Conservation (phyloP, 163 green algal species). For the Trebouxia gelatinosa region DNA sequence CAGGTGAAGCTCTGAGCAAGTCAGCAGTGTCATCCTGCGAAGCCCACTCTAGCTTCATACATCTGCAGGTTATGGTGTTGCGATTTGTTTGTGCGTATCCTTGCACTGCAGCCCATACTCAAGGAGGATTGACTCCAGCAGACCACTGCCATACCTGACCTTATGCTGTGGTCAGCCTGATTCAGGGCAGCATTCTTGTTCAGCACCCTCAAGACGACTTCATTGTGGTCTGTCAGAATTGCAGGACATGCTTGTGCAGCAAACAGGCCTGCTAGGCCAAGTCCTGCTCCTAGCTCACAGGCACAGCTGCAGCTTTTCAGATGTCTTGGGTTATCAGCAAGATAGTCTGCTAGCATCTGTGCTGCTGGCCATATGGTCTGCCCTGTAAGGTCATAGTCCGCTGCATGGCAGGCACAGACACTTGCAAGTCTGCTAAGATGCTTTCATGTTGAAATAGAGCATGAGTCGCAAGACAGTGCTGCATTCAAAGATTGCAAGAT, state of each 20-base stretch:
- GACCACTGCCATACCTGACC: not conserved
- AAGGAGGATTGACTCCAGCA: too few relatives aligned
- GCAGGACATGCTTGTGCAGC: conserved; percentile 21
- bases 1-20: not conserved
- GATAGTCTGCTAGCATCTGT: conserved; percentile 29
- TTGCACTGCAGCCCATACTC: not conserved
- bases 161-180: conserved; percentile 4
- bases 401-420: too few relatives aligned
- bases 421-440: too few relatives aligned
- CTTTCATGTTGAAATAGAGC: too few relatives aligned
- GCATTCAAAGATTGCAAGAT: too few relatives aligned
- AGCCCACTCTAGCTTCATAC: conserved; percentile 17
- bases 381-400: conserved; percentile 43
- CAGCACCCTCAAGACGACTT: conserved; percentile 37
- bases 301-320: conserved; percentile 7
- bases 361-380: conserved; percentile 41
- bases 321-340: conserved; percentile 16
- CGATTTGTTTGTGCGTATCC: not conserved
- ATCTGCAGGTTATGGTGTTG: conserved; percentile 3
- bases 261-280: conserved; percentile 38
- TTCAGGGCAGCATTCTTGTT: conserved; percentile 35
- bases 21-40: not conserved
- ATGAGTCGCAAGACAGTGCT: too few relatives aligned
- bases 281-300: conserved; percentile 36
- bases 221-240: conserved; percentile 43